Evolutionary conservation across 805 yeast genomes (phyloP).

Genomic region (Cyberlindnera mrakii): DNA sequence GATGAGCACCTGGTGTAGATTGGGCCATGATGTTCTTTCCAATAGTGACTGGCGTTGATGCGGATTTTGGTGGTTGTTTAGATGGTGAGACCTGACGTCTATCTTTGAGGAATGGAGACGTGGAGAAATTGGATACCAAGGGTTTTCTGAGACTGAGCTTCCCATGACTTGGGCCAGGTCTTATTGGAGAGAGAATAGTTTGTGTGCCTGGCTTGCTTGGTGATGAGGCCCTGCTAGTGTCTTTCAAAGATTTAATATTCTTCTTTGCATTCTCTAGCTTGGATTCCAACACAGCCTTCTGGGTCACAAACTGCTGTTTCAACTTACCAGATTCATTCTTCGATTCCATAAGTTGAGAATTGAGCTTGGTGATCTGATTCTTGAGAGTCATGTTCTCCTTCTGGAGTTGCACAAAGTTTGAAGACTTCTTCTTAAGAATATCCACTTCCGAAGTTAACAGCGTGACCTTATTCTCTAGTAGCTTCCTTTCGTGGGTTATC

Average conservation of each 20-base stretch:
- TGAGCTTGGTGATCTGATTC: slow-evolving; percentile 28
- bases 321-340: slow-evolving; percentile 26
- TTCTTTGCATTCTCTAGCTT: slow-evolving; percentile 30
- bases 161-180: slow-evolving; percentile 6
- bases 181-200: slow-evolving; percentile 12
- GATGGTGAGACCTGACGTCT: slow-evolving; percentile 9
- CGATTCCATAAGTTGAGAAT: slow-evolving; percentile 25
- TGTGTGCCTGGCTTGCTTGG: slow-evolving; percentile 4
- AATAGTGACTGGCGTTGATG: slow-evolving; percentile 12
- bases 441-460: slow-evolving; percentile 16
- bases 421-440: slow-evolving; percentile 20
- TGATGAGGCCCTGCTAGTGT: slow-evolving; percentile 4
- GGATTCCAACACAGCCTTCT: slow-evolving; percentile 29
- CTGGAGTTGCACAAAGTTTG: slow-evolving; percentile 10
- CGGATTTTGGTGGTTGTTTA: slow-evolving; percentile 1
- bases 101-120: slow-evolving; percentile 19
- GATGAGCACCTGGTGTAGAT: slow-evolving; percentile 17
- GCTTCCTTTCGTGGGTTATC: slow-evolving; percentile 18
- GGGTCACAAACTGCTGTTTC: slow-evolving; percentile 27
- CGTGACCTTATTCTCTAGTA: slow-evolving; percentile 17
- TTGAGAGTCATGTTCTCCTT: slow-evolving; percentile 30
- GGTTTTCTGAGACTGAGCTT: slow-evolving; percentile 10
- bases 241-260: slow-evolving; percentile 23
- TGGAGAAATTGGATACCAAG: slow-evolving; percentile 12
- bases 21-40: slow-evolving; percentile 16